Conservation (phyloP, 2,329 filamentous ascomycete genomes). For the Bipolaris gigantea region DNA sequence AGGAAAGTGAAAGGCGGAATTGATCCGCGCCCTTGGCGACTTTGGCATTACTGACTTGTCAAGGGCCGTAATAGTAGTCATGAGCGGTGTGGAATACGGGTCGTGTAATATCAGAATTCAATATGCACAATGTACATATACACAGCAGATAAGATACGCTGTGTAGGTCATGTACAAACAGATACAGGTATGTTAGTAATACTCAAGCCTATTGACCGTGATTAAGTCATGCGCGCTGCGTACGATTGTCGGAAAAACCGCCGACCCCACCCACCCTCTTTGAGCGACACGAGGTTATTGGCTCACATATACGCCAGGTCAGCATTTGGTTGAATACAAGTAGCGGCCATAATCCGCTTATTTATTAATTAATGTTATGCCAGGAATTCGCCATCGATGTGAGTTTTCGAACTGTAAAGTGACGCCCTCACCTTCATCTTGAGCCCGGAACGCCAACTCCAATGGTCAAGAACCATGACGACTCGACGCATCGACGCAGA, state of each 20-base stretch:
- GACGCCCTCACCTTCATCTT: background rate
- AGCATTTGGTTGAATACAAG: background rate
- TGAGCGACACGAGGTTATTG: background rate
- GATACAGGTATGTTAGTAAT: background rate
- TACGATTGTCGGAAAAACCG: constrained; percentile 4
- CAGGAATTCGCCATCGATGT: background rate
- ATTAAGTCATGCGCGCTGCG: background rate
- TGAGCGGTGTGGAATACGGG: too few species aligned
- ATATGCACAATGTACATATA: background rate
- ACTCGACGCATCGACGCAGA: background rate
- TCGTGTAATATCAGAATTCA: too few species aligned
- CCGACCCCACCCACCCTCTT: background rate
- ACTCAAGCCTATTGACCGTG: too few species aligned
- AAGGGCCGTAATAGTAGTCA: too few species aligned
- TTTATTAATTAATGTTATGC: background rate
- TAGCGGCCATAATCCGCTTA: background rate
- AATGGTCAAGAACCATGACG: background rate
- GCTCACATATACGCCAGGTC: background rate
- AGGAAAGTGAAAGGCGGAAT: too few species aligned
- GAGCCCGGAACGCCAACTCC: background rate
- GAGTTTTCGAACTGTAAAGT: background rate
- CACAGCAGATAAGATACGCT: background rate
- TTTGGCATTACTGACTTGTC: too few species aligned
- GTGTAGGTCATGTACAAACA: background rate
- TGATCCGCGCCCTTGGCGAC: too few species aligned